Conservation (phyloP, 129 eudicot species). For the Smallanthus sonchifolius region DNA sequence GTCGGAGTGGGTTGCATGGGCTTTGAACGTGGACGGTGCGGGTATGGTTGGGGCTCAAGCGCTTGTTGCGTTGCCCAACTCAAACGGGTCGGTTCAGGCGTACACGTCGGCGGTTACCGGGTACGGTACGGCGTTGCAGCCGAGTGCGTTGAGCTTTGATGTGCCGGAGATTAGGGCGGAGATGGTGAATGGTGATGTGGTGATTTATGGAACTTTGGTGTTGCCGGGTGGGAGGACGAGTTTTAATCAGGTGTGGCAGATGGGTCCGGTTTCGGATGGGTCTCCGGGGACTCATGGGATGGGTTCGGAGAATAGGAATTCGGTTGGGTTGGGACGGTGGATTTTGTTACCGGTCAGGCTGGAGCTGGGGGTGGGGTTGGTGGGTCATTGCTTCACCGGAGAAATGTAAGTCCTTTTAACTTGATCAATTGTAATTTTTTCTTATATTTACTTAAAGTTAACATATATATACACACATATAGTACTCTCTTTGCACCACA, state of each 20-base stretch:
- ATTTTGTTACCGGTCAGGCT: conserved; percentile 54
- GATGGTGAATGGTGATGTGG: conserved; percentile 34
- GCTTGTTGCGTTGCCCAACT: conserved; percentile 45
- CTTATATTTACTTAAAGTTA: no score
- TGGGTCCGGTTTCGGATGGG: conserved; percentile 47
- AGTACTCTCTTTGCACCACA: no score
- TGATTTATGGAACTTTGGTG: conserved; percentile 51
- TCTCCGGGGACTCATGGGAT: conserved; percentile 28
- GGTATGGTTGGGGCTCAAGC: conserved; percentile 64
- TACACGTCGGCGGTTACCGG: conserved; percentile 45
- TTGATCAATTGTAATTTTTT: not conserved
- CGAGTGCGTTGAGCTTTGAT: conserved; percentile 45
- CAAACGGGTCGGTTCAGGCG: conserved; percentile 41
- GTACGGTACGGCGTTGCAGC: conserved; percentile 16
- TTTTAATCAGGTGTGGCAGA: conserved; percentile 79
- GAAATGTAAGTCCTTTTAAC: conserved; percentile 50
- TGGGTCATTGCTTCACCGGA: conserved; percentile 42
- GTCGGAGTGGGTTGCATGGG: conserved; percentile 86
- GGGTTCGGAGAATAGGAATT: conserved; percentile 28
- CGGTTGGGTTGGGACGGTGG: conserved; percentile 41
- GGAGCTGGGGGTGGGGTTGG: conserved; percentile 29
- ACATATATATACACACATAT: no score
- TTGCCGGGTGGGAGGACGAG: conserved; percentile 52
- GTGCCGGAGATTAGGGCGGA: conserved; percentile 43
- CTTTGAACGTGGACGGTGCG: conserved; percentile 34